Conservation (phyloP, 2,329 filamentous ascomycete species). For the Stagonosporopsis chrysanthemi region DNA sequence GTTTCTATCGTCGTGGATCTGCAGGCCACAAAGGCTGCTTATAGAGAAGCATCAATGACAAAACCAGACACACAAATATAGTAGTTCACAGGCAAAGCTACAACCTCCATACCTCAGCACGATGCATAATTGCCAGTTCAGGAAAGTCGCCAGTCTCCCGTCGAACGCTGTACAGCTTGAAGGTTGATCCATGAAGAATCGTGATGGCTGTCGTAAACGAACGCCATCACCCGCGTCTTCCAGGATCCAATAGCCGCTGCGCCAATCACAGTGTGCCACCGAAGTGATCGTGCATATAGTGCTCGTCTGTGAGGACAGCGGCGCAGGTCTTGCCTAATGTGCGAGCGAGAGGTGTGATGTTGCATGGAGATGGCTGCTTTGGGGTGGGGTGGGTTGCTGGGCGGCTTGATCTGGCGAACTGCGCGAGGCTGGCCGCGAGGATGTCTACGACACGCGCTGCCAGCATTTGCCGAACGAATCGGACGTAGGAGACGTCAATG, state of each 20-base stretch:
- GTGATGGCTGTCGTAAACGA: constrained; percentile 22
- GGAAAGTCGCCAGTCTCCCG: constrained; percentile 5
- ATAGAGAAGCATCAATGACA: not conserved
- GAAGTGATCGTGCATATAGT: constrained; percentile 7
- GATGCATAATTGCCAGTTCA: constrained; percentile 1
- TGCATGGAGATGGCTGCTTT: constrained; percentile 9
- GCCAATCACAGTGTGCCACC: constrained; percentile 17
- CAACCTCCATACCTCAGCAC: not conserved
- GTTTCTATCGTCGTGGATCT: not conserved
- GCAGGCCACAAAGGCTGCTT: not conserved
- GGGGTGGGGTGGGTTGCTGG: not conserved
- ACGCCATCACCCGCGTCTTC: constrained; percentile 3
- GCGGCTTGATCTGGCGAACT: constrained; percentile 2
- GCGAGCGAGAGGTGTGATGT: not conserved
- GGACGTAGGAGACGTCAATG: not conserved
- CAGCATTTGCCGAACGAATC: not conserved
- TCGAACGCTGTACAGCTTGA: constrained; percentile 29
- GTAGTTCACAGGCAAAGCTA: not conserved
- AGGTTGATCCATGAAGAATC: constrained; percentile 32
- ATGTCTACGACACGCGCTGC: not conserved
- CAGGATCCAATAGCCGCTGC: constrained; percentile 5
- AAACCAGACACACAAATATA: not conserved
- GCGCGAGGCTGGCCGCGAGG: constrained; percentile 11
- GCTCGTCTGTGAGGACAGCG: not conserved
- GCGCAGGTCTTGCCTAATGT: not conserved